phyloP scores from a whole-genome alignment of 495 filamentous ascomycete species.

The Podospora fimiseda region DNA sequence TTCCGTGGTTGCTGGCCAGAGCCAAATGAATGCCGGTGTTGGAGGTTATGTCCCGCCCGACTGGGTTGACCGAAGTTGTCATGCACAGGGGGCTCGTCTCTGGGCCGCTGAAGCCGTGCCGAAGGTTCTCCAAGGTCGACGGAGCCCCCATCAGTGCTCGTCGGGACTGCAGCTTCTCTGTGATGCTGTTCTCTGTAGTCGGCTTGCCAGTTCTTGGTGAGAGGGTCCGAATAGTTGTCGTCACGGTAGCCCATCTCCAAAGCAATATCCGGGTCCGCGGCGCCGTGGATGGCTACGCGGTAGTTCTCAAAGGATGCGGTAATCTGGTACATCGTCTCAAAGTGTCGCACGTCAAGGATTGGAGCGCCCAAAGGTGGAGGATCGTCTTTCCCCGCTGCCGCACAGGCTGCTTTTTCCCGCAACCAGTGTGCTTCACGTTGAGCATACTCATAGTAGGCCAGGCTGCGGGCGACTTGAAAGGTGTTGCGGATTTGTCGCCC shows the following conservation, averaged over 20 bases:
- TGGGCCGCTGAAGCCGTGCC: neutral
- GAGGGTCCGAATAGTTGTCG: neutral
- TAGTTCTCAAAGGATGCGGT: neutral
- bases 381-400: neutral
- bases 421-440: neutral
- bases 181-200: neutral
- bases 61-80: neutral
- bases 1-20: neutral
- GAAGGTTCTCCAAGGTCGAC: neutral
- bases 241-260: neutral
- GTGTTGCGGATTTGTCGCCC: conserved; percentile 43
- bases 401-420: neutral
- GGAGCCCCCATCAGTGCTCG: neutral
- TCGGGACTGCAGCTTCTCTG: neutral
- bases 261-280: neutral
- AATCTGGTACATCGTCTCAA: neutral
- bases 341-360: neutral
- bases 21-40: neutral
- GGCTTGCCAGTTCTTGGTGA: neutral
- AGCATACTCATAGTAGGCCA: conserved; percentile 50
- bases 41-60: neutral
- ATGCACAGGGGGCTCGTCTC: neutral
- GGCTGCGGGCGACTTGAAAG: conserved; percentile 33
- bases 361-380: neutral
- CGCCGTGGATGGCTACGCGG: neutral